Evolutionary conservation across 1,284 basidiomycete genomes (phyloP).

Genomic region (Malassezia furfur): DNA sequence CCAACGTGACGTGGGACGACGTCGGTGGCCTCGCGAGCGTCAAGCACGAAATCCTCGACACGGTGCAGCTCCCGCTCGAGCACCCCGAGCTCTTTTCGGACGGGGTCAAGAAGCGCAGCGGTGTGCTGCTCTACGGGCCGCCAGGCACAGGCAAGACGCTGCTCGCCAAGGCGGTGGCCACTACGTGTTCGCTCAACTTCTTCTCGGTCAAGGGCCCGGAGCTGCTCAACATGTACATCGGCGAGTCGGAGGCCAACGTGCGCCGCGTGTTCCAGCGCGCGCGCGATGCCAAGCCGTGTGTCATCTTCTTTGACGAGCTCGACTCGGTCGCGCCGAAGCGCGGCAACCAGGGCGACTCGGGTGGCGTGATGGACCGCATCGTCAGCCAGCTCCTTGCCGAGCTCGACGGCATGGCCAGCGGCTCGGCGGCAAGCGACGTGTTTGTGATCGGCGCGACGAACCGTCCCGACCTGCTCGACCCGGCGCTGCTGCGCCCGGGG

Average conservation of each 20-base stretch:
- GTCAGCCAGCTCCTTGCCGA: slow-evolving; percentile 51
- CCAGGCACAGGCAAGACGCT: slow-evolving; percentile 52
- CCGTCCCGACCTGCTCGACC: slow-evolving; percentile 51
- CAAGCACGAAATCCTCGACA: slow-evolving; percentile 90
- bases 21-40: slow-evolving; percentile 82
- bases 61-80: slow-evolving; percentile 87
- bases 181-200: slow-evolving; percentile 52
- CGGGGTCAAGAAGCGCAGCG: slow-evolving; percentile 90
- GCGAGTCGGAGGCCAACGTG: slow-evolving; percentile 52
- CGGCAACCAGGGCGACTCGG: slow-evolving; percentile 51
- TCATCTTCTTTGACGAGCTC: slow-evolving; percentile 52
- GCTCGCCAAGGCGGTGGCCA: slow-evolving; percentile 60
- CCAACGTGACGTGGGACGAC: slow-evolving; percentile 93
- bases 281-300: slow-evolving; percentile 51
- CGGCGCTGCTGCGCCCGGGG: slow-evolving; percentile 50
- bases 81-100: slow-evolving; percentile 85
- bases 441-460: slow-evolving; percentile 53
- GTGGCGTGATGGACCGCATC: slow-evolving; percentile 53
- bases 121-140: slow-evolving; percentile 52
- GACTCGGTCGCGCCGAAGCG: slow-evolving; percentile 52
- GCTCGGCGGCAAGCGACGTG: slow-evolving; percentile 49
- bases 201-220: slow-evolving; percentile 52
- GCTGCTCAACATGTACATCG: slow-evolving; percentile 52
- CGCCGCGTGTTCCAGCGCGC: slow-evolving; percentile 51
- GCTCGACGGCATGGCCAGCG: slow-evolving; percentile 50